Conservation (phyloP, 2,329 filamentous ascomycete species). For the Pleochaeta shiraiana region DNA sequence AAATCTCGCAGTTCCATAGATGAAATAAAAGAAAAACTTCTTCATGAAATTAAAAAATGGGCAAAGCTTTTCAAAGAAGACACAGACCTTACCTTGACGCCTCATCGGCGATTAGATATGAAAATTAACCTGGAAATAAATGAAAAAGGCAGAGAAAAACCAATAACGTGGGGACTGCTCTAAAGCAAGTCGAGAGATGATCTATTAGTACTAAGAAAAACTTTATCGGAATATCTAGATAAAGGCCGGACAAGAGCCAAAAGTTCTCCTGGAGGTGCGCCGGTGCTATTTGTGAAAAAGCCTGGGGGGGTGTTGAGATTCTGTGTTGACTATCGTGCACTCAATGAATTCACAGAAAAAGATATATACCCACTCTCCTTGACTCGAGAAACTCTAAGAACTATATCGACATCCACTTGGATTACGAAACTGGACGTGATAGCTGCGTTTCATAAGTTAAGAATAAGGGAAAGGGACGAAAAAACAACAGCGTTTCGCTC, state of each 20-base stretch:
- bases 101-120: background rate
- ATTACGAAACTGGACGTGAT: background rate
- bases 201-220: background rate
- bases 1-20: background rate
- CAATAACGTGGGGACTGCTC: slow-evolving; percentile 2
- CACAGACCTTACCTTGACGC: background rate
- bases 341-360: slow-evolving; percentile 1
- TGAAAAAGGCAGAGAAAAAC: background rate
- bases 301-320: background rate
- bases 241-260: slow-evolving; percentile 3
- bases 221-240: background rate
- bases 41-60: background rate
- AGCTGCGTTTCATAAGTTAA: background rate
- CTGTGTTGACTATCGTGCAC: slow-evolving; percentile 4
- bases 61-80: background rate
- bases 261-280: background rate
- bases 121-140: background rate
- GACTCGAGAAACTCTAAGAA: background rate
- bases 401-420: background rate
- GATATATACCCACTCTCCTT: background rate
- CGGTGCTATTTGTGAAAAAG: slow-evolving; percentile 3
- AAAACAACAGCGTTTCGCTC: background rate
- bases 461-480: background rate
- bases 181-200: slow-evolving; percentile 1
- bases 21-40: background rate